These are phyloP conservation scores for Cladophialophora carrionii DNA, from an alignment of 2,329 filamentous ascomycete genomes.

Conservation along the genomic window DNA sequence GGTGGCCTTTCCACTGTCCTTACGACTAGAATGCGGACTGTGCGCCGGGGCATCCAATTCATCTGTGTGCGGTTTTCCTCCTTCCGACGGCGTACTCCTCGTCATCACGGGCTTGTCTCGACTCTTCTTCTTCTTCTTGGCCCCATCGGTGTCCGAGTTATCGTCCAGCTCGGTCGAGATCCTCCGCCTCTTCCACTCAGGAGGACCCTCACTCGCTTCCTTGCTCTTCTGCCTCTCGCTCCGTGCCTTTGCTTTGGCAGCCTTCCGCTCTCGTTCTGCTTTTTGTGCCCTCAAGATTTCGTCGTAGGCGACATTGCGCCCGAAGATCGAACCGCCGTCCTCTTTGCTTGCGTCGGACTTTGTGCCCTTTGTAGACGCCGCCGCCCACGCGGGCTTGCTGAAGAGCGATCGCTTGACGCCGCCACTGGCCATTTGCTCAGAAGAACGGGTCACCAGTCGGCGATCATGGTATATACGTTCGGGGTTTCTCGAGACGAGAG, in stretches of 20 bases:
- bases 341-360: conserved; percentile 9
- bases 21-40: conserved; percentile 8
- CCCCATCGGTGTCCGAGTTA: conserved; percentile 33
- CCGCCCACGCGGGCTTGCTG: conserved; percentile 58
- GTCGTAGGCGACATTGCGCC: conserved; percentile 52
- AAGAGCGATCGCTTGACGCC: conserved; percentile 55
- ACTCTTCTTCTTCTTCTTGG: conserved; percentile 6
- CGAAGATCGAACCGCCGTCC: conserved; percentile 54
- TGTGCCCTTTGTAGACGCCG: conserved; percentile 39
- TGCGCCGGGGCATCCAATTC: conserved; percentile 16
- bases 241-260: conserved; percentile 38
- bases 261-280: conserved; percentile 42
- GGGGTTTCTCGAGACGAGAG: not conserved
- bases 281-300: conserved; percentile 51
- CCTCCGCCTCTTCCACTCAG: conserved; percentile 42
- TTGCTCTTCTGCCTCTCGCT: conserved; percentile 38
- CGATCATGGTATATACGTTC: not conserved
- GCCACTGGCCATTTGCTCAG: conserved; percentile 24
- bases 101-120: conserved; percentile 21
- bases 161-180: conserved; percentile 26
- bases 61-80: conserved; percentile 11
- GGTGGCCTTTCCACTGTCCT: not conserved
- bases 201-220: conserved; percentile 31
- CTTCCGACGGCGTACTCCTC: conserved; percentile 28
- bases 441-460: not conserved